Conservation (phyloP, 139 green algal genomes). For the Volvox africanus region DNA sequence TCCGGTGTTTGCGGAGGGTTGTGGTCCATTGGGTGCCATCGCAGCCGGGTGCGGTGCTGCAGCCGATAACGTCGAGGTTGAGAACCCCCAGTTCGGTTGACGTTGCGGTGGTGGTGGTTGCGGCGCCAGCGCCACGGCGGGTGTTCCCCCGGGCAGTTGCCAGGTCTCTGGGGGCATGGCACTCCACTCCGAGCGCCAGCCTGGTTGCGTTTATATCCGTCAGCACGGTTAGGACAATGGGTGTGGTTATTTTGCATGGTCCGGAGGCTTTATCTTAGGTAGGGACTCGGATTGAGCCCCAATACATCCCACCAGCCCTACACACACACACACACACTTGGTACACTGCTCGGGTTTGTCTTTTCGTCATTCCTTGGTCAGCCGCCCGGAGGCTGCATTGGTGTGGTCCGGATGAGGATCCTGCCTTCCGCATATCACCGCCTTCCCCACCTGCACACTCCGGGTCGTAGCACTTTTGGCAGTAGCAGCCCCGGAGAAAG, state of each 20-base stretch:
- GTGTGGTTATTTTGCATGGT: too few relatives aligned
- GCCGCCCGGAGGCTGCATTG: too few relatives aligned
- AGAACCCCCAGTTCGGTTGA: not conserved
- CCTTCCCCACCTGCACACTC: slow-evolving; percentile 68
- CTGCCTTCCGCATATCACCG: not conserved
- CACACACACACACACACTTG: too few relatives aligned
- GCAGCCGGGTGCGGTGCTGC: not conserved
- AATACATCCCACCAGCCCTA: too few relatives aligned
- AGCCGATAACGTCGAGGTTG: not conserved
- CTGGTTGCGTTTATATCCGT: not conserved
- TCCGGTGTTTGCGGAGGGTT: not conserved
- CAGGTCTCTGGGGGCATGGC: slow-evolving; percentile 41
- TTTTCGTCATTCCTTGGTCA: too few relatives aligned
- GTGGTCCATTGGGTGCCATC: not conserved
- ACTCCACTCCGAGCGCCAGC: slow-evolving; percentile 41
- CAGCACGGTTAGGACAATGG: too few relatives aligned
- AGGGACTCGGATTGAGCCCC: too few relatives aligned
- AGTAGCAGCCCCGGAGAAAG: slow-evolving; percentile 62
- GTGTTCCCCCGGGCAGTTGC: not conserved
- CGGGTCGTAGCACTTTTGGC: slow-evolving; percentile 88
- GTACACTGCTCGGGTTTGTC: too few relatives aligned
- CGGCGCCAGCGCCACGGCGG: not conserved
- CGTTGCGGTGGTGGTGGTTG: not conserved
- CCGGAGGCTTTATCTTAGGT: too few relatives aligned
- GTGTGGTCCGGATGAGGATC: too few relatives aligned